Evolutionary conservation across 805 yeast species (phyloP).

Genomic region (Priceomyces fermenticarens): DNA sequence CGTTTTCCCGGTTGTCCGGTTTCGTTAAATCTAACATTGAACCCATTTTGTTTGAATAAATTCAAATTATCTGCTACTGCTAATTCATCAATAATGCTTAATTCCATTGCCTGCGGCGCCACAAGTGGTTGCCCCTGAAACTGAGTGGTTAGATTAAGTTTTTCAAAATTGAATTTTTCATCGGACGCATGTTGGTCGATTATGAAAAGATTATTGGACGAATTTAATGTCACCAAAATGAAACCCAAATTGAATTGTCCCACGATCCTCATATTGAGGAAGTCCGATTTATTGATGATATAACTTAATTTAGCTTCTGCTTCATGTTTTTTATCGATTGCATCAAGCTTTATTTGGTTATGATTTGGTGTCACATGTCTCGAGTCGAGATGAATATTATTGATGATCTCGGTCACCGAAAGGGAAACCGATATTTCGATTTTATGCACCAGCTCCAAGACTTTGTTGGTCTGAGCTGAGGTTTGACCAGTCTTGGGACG

Average conservation of each 20-base stretch:
- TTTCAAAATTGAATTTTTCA: conserved; percentile 89
- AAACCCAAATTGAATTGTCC: conserved; percentile 98
- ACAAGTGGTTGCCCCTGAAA: conserved; percentile 65
- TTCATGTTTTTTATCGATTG: conserved; percentile 43
- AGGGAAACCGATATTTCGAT: too few species aligned
- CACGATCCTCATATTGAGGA: conserved; percentile 67
- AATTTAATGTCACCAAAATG: conserved; percentile 62
- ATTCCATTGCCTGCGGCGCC: conserved; percentile 52
- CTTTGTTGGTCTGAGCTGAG: too few species aligned
- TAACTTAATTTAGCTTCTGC: conserved; percentile 61
- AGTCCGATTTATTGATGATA: conserved; percentile 69
- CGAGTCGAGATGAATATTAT: too few species aligned
- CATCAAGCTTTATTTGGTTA: conserved; percentile 21
- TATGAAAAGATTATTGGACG: conserved; percentile 63
- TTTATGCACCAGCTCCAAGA: too few species aligned
- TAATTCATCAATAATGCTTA: conserved; percentile 78
- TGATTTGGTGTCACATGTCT: too few species aligned
- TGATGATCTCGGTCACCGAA: too few species aligned
- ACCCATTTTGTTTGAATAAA: conserved; percentile 74
- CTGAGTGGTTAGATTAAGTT: conserved; percentile 51
- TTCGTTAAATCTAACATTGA: conserved; percentile 51
- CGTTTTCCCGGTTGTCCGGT: conserved; percentile 54
- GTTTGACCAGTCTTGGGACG: too few species aligned
- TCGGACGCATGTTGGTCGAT: conserved; percentile 98
- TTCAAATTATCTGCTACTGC: conserved; percentile 58